phyloP scores from a whole-genome alignment of 2,329 filamentous ascomycete genomes.

The Colletotrichum chlorophyti region DNA sequence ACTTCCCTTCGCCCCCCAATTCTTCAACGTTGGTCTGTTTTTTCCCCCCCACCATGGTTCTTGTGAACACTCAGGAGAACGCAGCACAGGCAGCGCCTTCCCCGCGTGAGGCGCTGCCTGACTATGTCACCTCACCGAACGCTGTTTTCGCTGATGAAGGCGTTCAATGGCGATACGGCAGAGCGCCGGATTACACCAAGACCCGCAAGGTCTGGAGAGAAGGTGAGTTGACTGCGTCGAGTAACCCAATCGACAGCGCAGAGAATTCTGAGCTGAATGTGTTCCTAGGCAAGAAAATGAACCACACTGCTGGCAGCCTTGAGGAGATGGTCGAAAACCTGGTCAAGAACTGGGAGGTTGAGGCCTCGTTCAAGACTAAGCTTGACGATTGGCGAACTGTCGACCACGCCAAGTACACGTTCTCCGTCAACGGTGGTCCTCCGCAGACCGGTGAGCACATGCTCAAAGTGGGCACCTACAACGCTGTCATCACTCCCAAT shows the following conservation, averaged over 20 bases:
- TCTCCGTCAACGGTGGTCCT: slow-evolving; percentile 67
- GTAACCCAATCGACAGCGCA: neutral
- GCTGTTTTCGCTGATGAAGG: slow-evolving; percentile 20
- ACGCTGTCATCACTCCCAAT: slow-evolving; percentile 68
- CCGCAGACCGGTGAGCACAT: slow-evolving; percentile 67
- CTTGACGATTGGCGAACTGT: slow-evolving; percentile 71
- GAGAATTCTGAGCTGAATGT: neutral
- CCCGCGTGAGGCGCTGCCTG: neutral
- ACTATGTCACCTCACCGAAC: slow-evolving; percentile 22
- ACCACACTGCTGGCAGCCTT: slow-evolving; percentile 62
- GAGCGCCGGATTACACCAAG: slow-evolving; percentile 66
- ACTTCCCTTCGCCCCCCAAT: neutral
- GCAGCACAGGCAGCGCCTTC: neutral
- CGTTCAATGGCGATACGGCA: slow-evolving; percentile 22
- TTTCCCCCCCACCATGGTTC: slow-evolving; percentile 16
- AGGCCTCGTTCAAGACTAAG: slow-evolving; percentile 70
- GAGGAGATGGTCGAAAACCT: slow-evolving; percentile 70
- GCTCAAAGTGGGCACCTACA: slow-evolving; percentile 73
- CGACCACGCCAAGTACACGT: slow-evolving; percentile 64
- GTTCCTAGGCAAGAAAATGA: slow-evolving; percentile 60
- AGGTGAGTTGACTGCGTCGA: slow-evolving; percentile 62
- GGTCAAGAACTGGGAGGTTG: slow-evolving; percentile 77
- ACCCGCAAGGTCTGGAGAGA: slow-evolving; percentile 65
- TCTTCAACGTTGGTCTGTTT: neutral
- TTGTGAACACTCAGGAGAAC: slow-evolving; percentile 10